Percentiles rank a stretch among this genome's conserved stretches.
Evolutionary conservation across 2,329 filamentous ascomycete species (phyloP).

Genomic region (Tolypocladium capitatum): DNA sequence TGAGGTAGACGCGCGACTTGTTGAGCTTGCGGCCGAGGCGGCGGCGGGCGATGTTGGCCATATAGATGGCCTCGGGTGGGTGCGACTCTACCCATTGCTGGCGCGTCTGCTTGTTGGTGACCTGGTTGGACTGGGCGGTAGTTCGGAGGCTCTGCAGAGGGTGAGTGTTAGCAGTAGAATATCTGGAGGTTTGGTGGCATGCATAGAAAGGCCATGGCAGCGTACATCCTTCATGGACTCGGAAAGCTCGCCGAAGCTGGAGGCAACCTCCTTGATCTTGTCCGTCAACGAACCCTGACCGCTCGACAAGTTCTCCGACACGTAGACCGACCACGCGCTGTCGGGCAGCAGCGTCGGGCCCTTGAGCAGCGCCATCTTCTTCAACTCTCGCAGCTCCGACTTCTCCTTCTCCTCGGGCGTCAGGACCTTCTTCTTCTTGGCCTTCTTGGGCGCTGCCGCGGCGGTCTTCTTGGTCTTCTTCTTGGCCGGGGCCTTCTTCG

Average conservation of each 20-base stretch:
- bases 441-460: constrained; percentile 13
- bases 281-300: constrained; percentile 5
- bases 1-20: constrained; percentile 11
- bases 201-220: neutral
- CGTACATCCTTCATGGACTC: constrained; percentile 30
- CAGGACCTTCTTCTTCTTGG: constrained; percentile 12
- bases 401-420: constrained; percentile 25
- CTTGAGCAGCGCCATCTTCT: constrained; percentile 25
- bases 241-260: constrained; percentile 26
- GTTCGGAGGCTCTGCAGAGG: constrained; percentile 17
- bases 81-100: constrained; percentile 36
- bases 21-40: constrained; percentile 23
- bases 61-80: constrained; percentile 23
- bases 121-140: constrained; percentile 24
- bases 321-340: constrained; percentile 24
- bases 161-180: neutral
- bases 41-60: constrained; percentile 35
- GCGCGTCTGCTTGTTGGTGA: constrained; percentile 23
- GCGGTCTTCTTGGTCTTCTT: constrained; percentile 10
- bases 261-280: constrained; percentile 14
- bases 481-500: constrained; percentile 4
- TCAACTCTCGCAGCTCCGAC: constrained; percentile 21
- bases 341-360: constrained; percentile 22
- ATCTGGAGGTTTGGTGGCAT: neutral
- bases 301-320: constrained; percentile 16